A percentile compares a stretch with the other conserved stretches of the same genome.
Conservation (phyloP, 805 yeast species). For the Suhomyces sp. region DNA sequence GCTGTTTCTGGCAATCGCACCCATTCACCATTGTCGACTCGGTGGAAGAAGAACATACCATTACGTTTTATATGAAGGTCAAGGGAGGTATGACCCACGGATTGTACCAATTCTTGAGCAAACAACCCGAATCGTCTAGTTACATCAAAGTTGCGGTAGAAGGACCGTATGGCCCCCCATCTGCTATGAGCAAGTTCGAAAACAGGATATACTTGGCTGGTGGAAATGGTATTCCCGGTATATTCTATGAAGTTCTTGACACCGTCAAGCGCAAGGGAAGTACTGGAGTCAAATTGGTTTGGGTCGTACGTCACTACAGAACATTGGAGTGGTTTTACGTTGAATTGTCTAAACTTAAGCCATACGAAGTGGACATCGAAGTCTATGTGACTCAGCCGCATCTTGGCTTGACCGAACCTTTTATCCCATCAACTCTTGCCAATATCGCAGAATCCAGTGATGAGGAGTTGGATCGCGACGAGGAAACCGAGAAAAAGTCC, state of each 20-base stretch:
- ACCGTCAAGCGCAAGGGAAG: slow-evolving; percentile 15
- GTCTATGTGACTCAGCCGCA: slow-evolving; percentile 42
- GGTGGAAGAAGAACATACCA: slow-evolving; percentile 25
- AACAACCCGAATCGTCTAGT: slow-evolving; percentile 32
- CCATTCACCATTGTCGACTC: slow-evolving; percentile 63
- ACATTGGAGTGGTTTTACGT: slow-evolving; percentile 39
- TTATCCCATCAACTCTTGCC: slow-evolving; percentile 9
- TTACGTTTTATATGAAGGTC: slow-evolving; percentile 27
- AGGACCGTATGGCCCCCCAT: slow-evolving; percentile 39
- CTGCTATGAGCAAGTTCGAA: slow-evolving; percentile 31
- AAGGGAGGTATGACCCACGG: slow-evolving; percentile 41
- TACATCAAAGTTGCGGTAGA: slow-evolving; percentile 32
- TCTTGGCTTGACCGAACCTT: slow-evolving; percentile 12
- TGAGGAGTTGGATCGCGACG: slow-evolving; percentile 11
- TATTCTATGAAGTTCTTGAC: slow-evolving; percentile 30
- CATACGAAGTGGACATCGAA: slow-evolving; percentile 33
- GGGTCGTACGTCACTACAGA: slow-evolving; percentile 41
- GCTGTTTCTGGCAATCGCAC: slow-evolving; percentile 66
- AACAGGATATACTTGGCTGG: slow-evolving; percentile 31
- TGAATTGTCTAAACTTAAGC: slow-evolving; percentile 32
- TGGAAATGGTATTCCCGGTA: slow-evolving; percentile 43
- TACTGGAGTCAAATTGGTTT: slow-evolving; percentile 27
- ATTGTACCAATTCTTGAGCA: slow-evolving; percentile 29
- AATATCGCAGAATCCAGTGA: slow-evolving; percentile 2
- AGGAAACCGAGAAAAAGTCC: slow-evolving; percentile 11